These are phyloP conservation scores for Schwanniomyces sp. DNA, from an alignment of 805 yeast genomes.

Conservation along the genomic window DNA sequence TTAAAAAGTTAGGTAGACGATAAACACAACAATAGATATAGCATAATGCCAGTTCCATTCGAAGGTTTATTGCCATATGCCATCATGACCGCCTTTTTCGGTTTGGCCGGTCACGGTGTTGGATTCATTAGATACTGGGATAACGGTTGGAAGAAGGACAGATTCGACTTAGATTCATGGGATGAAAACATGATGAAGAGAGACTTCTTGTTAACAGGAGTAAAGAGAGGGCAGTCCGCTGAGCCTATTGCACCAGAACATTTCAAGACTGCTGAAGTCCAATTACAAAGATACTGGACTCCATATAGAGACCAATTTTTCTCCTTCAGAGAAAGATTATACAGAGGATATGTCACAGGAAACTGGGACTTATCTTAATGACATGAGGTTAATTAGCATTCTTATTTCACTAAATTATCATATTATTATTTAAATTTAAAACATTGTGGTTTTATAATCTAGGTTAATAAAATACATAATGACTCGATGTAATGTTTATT, in stretches of 20 bases:
- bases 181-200: constrained; percentile 60
- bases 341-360: constrained; percentile 46
- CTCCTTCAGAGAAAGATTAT: constrained; percentile 46
- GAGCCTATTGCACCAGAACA: constrained; percentile 71
- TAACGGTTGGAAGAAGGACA: constrained; percentile 48
- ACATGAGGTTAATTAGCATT: background rate
- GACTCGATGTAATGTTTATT: background rate
- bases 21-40: background rate
- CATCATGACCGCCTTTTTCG: constrained; percentile 45
- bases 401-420: background rate
- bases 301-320: constrained; percentile 49
- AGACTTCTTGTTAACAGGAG: constrained; percentile 76
- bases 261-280: constrained; percentile 55
- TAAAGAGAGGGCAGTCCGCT: constrained; percentile 64
- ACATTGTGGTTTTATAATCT: background rate
- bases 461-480: background rate
- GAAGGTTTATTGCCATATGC: constrained; percentile 49
- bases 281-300: constrained; percentile 42
- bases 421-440: background rate
- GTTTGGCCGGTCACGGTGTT: constrained; percentile 46
- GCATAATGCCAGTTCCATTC: constrained; percentile 45
- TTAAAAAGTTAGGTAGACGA: background rate
- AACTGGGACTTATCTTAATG: constrained; percentile 38
- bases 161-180: constrained; percentile 43
- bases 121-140: constrained; percentile 49